phyloP scores from a whole-genome alignment of 1,284 basidiomycete genomes.

The Kalmanozyma brasiliensis region DNA sequence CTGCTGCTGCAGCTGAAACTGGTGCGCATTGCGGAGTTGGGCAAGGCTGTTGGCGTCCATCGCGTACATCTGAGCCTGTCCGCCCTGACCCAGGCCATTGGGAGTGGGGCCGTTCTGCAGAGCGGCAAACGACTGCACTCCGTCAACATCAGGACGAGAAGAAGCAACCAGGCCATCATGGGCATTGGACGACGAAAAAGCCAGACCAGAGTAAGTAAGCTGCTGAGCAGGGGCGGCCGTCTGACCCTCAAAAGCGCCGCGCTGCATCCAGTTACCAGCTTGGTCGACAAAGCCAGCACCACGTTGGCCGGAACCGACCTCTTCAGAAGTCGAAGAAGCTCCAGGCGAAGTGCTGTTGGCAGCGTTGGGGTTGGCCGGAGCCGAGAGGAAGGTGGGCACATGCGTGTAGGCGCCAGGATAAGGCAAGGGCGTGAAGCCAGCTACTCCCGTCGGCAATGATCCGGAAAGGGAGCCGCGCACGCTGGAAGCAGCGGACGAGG shows the following conservation, averaged over 20 bases:
- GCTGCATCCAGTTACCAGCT: constrained; percentile 25
- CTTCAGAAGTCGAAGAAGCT: constrained; percentile 30
- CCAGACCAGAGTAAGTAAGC: constrained; percentile 31
- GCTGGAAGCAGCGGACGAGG: constrained; percentile 31
- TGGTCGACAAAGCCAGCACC: constrained; percentile 18
- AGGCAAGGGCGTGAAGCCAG: constrained; percentile 33
- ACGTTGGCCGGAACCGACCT: constrained; percentile 14
- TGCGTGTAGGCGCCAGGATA: constrained; percentile 16
- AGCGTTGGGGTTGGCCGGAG: constrained; percentile 8
- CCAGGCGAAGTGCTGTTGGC: constrained; percentile 29
- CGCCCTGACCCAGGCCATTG: constrained; percentile 17
- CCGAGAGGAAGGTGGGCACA: constrained; percentile 9
- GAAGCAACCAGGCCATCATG: constrained; percentile 14
- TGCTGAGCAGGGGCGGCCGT: constrained; percentile 6
- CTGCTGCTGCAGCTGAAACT: constrained; percentile 25
- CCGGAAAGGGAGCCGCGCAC: constrained; percentile 29
- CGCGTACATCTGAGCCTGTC: constrained; percentile 24
- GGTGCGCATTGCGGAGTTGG: constrained; percentile 35
- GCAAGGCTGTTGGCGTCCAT: constrained; percentile 28
- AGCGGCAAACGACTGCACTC: constrained; percentile 14
- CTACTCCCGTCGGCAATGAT: constrained; percentile 24
- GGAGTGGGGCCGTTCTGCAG: constrained; percentile 6
- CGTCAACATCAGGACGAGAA: constrained; percentile 4
- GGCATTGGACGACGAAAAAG: constrained; percentile 21
- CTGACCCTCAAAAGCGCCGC: constrained; percentile 16